Base-by-base conservation (phyloP, 148 eudicot species). In the Tetragonia tetragonoides region DNA sequence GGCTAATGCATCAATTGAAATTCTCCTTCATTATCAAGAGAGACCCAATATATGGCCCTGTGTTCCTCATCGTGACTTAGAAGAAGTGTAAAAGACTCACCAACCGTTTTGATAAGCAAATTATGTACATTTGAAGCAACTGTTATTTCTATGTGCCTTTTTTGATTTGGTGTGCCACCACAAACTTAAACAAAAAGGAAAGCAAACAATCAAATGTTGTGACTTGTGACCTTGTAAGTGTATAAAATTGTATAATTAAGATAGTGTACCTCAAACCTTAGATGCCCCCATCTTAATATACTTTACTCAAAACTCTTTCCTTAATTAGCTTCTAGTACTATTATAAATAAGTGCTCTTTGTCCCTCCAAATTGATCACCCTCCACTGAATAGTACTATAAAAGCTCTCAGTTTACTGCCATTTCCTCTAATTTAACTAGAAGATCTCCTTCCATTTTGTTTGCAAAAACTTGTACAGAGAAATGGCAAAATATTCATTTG, bases 291-390 rank as follows among this genome's bases (percentile, higher is more conserved):
- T 15, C 24, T 24, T 37, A 65, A 3, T 10, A 23, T 23, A 28
- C 12, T n/a, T 17, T 6, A 60, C 5, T 20, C 2, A 57, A 18
- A 4, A 7, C n/a, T 20, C 64, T 57, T 57, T 17, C n/a, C 11
- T 21, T 62, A 28, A 28, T 7, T 49, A 49, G 12, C 10, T 7
- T 10, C 12, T 49, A 8, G 6, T 4, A 7, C 20, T 65, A 3
- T 24, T 79, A 79, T 79, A 79, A 17, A 74, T 79, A n/a, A 24
- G 10, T 5, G 23, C 44, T 66, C 51, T 80, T 74, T 72, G 41
- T 10, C 37, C 40, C 28, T 37, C 42, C 62, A 49, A 23, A 38
- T 18, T 47, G 10, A 60, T 60, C 64, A 60, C 2, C 28, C n/a
- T 39, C 49, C 56, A 39, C 49, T 16, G 28, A 49, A 66, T 37